These are phyloP conservation scores for Hortiboletus flavorubellus DNA, from an alignment of 768 basidiomycete species.

Conservation along the genomic window DNA sequence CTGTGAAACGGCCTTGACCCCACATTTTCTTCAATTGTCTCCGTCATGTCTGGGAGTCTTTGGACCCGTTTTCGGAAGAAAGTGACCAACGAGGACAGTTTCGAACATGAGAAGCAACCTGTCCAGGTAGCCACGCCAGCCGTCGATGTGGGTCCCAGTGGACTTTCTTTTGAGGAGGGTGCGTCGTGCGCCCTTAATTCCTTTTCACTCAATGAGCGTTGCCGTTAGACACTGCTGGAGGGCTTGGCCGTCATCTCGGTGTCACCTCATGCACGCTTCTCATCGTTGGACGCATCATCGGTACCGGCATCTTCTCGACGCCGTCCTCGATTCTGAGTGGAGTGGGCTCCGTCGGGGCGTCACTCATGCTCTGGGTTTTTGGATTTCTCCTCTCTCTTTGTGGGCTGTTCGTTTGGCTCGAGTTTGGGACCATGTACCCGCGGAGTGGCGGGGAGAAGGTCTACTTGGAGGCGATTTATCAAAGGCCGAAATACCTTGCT, in stretches of 20 bases:
- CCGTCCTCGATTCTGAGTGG: conserved; percentile 56
- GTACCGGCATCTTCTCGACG: conserved; percentile 64
- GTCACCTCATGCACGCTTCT: conserved; percentile 55
- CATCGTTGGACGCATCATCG: conserved; percentile 56
- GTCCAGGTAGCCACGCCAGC: background rate
- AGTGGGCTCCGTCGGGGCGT: conserved; percentile 57
- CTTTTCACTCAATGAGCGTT: background rate
- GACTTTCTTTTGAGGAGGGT: conserved; percentile 51
- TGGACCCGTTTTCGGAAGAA: conserved; percentile 5
- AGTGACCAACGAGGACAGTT: background rate
- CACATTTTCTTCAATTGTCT: no score
- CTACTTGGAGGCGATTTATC: conserved; percentile 55
- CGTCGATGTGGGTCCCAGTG: conserved; percentile 36
- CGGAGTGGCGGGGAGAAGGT: conserved; percentile 63
- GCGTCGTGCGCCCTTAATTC: background rate
- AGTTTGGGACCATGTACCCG: conserved; percentile 62
- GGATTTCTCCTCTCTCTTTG: conserved; percentile 58
- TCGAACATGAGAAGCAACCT: background rate
- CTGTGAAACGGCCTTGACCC: background rate
- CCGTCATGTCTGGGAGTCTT: conserved; percentile 8
- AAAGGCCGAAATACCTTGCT: conserved; percentile 42
- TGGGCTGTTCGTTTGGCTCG: conserved; percentile 61
- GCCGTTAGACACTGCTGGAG: conserved; percentile 46
- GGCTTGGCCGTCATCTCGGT: conserved; percentile 56
- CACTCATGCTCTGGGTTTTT: conserved; percentile 61